A percentile compares a stretch with the other conserved stretches of the same genome.
phyloP scores from a whole-genome alignment of 306 rosid species.

The Begonia masoniana region DNA sequence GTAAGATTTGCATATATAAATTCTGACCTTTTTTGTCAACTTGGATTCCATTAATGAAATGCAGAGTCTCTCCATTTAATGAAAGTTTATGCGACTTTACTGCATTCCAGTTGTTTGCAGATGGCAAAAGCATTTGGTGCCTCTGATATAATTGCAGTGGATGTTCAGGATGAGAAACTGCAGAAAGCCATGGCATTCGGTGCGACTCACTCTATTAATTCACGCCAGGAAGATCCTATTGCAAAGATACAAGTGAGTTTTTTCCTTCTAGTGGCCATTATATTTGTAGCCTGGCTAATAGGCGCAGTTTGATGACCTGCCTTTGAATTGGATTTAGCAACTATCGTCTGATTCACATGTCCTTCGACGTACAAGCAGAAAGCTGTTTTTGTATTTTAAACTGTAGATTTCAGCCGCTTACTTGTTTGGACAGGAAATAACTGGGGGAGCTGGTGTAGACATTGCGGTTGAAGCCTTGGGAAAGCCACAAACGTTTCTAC shows the following conservation, averaged over 20 bases:
- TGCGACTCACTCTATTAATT: conserved; percentile 80
- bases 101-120: conserved; percentile 88
- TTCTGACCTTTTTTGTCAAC: too few relatives aligned
- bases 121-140: conserved; percentile 98
- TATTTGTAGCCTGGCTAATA: too few relatives aligned
- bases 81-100: conserved; percentile 10
- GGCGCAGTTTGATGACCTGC: too few relatives aligned
- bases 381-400: too few relatives aligned
- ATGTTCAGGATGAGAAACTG: conserved; percentile 76
- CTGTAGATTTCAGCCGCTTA: neutral
- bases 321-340: too few relatives aligned
- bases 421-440: conserved; percentile 59
- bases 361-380: too few relatives aligned
- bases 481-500: conserved; percentile 69
- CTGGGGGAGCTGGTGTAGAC: conserved; percentile 87
- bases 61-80: neutral
- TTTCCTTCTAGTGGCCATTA: too few relatives aligned
- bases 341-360: too few relatives aligned
- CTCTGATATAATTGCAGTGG: conserved; percentile 86
- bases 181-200: conserved; percentile 74
- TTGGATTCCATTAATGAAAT: too few relatives aligned
- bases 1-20: too few relatives aligned
- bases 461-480: conserved; percentile 96
- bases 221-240: conserved; percentile 61
- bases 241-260: conserved; percentile 55